Evolutionary conservation across 176 grass and related monocot genomes (phyloP).

Genomic region (Aegilops speltoides): DNA sequence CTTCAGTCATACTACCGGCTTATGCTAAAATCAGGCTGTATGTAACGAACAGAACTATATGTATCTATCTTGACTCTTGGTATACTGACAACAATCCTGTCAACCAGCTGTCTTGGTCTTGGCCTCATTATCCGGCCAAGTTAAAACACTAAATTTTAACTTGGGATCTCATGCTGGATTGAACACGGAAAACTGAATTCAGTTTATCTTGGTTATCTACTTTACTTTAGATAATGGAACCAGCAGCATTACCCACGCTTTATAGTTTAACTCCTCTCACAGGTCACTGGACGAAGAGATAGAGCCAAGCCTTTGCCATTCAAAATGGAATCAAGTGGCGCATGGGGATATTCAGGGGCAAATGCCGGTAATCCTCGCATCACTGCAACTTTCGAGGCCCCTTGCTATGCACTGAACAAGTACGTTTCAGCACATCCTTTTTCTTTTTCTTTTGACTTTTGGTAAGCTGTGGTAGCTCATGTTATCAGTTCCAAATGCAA

Average conservation of each 20-base stretch:
- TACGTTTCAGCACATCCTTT: constrained; percentile 29
- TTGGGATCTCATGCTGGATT: not conserved
- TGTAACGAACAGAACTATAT: too few relatives aligned
- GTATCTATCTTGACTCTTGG: not conserved
- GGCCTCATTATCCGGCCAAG: not conserved
- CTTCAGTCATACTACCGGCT: not conserved
- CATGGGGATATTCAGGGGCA: constrained; percentile 89
- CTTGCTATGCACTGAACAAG: constrained; percentile 96
- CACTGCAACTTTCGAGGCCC: constrained; percentile 78
- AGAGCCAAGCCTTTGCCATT: constrained; percentile 89
- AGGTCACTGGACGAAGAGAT: constrained; percentile 97
- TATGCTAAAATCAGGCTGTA: not conserved
- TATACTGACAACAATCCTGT: not conserved
- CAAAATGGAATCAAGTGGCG: constrained; percentile 92
- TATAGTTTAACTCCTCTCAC: constrained; percentile 2
- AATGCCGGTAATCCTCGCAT: constrained; percentile 84
- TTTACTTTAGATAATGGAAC: not conserved
- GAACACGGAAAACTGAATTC: not conserved
- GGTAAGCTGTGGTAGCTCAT: not conserved
- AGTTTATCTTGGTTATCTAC: not conserved
- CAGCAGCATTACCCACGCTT: not conserved
- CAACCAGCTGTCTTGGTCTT: not conserved
- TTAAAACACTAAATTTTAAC: not conserved
- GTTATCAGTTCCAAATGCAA: not conserved
- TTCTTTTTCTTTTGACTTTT: not conserved